These are phyloP conservation scores for Ustilago esculenta DNA, from an alignment of 1,284 basidiomycete genomes.

Conservation along the genomic window DNA sequence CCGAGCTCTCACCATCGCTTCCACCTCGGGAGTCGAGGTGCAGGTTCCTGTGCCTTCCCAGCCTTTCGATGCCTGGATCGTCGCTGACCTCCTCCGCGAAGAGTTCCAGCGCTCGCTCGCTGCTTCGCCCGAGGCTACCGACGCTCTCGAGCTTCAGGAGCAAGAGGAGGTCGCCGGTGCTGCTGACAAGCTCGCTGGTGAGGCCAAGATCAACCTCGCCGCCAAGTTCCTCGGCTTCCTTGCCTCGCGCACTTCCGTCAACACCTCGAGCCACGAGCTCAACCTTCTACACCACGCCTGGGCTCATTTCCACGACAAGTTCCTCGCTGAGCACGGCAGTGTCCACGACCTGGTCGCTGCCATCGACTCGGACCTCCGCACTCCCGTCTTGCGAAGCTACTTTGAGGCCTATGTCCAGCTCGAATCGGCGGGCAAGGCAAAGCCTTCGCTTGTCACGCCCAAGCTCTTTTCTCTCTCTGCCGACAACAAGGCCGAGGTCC, in stretches of 20 bases:
- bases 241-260: conserved; percentile 75
- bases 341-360: conserved; percentile 81
- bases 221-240: conserved; percentile 67
- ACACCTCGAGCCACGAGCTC: conserved; percentile 78
- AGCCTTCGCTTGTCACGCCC: conserved; percentile 74
- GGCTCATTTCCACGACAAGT: conserved; percentile 49
- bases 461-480: conserved; percentile 78
- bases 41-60: conserved; percentile 53
- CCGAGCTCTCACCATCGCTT: conserved; percentile 40
- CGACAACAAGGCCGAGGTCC: conserved; percentile 80
- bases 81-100: conserved; percentile 57
- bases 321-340: conserved; percentile 69
- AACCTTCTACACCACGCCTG: conserved; percentile 73
- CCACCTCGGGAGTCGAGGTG: conserved; percentile 40
- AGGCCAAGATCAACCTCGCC: conserved; percentile 56
- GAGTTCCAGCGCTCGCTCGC: conserved; percentile 56
- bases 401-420: conserved; percentile 80
- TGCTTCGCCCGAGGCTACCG: conserved; percentile 50
- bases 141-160: conserved; percentile 48
- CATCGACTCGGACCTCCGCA: conserved; percentile 80
- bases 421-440: conserved; percentile 73
- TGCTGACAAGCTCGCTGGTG: conserved; percentile 31
- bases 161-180: conserved; percentile 54
- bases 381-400: conserved; percentile 81
- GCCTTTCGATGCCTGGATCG: conserved; percentile 62